Conservation (phyloP, 2,329 filamentous ascomycete genomes). For the Aspergillus fructus region DNA sequence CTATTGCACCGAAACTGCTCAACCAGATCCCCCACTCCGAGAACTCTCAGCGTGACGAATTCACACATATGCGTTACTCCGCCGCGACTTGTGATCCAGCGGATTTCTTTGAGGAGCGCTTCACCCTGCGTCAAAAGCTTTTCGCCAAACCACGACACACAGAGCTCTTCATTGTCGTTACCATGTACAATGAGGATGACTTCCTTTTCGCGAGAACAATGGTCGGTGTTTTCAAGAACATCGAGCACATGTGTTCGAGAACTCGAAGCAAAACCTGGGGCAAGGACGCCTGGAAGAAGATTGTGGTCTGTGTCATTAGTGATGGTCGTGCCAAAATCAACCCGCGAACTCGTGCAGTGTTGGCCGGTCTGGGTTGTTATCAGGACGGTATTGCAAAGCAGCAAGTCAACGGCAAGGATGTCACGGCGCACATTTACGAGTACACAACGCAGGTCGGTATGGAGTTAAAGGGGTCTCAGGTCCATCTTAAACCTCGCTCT, state of each 20-base stretch:
- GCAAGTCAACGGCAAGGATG: slow-evolving; percentile 93
- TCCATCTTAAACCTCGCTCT: slow-evolving; percentile 76
- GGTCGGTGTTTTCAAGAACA: slow-evolving; percentile 97
- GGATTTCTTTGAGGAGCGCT: slow-evolving; percentile 84
- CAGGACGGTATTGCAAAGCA: slow-evolving; percentile 99
- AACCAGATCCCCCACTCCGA: slow-evolving; percentile 83
- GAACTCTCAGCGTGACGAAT: slow-evolving; percentile 75
- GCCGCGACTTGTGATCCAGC: slow-evolving; percentile 91
- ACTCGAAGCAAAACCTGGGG: slow-evolving; percentile 97
- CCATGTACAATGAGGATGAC: slow-evolving; percentile 99
- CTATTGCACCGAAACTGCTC: slow-evolving; percentile 82
- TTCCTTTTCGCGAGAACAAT: slow-evolving; percentile 92
- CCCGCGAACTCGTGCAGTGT: slow-evolving; percentile 78
- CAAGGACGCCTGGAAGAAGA: slow-evolving; percentile 99
- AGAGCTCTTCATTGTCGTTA: slow-evolving; percentile 93
- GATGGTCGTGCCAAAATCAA: slow-evolving; percentile 98
- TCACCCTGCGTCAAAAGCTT: slow-evolving; percentile 85
- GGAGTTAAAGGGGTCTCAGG: slow-evolving; percentile 85
- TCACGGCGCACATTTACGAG: slow-evolving; percentile 96
- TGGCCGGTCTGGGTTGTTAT: slow-evolving; percentile 93
- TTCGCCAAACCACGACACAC: slow-evolving; percentile 92
- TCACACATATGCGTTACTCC: slow-evolving; percentile 80
- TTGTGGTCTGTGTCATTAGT: slow-evolving; percentile 95
- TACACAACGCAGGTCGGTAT: slow-evolving; percentile 63
- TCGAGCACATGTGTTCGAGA: slow-evolving; percentile 95